These are phyloP conservation scores for Chlorella sp. DNA, from an alignment of 139 green algal species.

Conservation along the genomic window DNA sequence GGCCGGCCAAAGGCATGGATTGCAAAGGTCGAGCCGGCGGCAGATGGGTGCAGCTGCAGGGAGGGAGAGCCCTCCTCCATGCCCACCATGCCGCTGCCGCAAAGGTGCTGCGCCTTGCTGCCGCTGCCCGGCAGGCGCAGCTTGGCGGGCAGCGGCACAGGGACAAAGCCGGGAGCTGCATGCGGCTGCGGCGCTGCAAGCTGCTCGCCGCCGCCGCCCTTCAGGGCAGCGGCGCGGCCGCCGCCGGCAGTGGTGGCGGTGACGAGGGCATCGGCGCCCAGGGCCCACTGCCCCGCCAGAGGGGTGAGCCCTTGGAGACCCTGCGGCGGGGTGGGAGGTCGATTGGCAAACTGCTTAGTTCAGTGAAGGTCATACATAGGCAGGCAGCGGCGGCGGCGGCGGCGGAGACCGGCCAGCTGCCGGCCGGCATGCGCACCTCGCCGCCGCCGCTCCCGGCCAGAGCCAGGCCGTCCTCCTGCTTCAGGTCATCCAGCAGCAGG, in stretches of 20 bases:
- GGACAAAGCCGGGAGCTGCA: constrained; percentile 1
- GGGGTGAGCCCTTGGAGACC: constrained; percentile 4
- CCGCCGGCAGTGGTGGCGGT: too few species aligned
- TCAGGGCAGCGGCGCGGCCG: too few species aligned
- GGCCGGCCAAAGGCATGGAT: constrained; percentile 21
- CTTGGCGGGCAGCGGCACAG: neutral
- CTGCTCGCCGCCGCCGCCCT: too few species aligned
- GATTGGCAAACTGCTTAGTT: too few species aligned
- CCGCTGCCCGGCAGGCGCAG: neutral
- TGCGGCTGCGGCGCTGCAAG: neutral
- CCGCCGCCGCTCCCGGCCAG: too few species aligned
- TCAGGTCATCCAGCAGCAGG: constrained; percentile 16
- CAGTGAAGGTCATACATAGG: neutral
- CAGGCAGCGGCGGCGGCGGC: too few species aligned
- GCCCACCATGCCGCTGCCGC: too few species aligned
- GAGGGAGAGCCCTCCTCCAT: too few species aligned
- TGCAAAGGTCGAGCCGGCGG: neutral
- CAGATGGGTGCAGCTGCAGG: neutral
- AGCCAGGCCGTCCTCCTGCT: neutral
- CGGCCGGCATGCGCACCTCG: neutral
- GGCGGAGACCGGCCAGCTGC: too few species aligned
- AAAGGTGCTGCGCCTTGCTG: too few species aligned
- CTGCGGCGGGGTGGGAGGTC: neutral
- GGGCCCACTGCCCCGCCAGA: neutral
- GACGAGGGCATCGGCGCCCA: too few species aligned